A percentile compares a stretch with the other conserved stretches of the same genome.
Evolutionary conservation across 345 rosid species (phyloP).

Genomic region (Microcos paniculata): DNA sequence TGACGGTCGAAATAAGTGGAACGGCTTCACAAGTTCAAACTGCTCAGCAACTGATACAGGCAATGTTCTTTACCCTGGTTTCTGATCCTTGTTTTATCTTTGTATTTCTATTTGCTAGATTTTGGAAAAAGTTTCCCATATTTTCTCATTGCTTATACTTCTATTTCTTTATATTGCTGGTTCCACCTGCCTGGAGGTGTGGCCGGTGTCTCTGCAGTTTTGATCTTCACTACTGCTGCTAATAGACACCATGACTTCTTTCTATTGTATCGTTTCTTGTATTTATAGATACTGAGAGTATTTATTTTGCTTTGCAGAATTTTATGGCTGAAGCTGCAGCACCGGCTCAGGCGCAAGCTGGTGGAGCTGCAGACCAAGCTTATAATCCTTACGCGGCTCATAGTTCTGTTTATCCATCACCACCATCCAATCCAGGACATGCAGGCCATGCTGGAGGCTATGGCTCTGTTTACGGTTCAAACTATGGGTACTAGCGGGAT

Average conservation of each 20-base stretch:
- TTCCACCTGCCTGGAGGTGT: not conserved
- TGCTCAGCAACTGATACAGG: constrained; percentile 98
- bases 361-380: constrained; percentile 69
- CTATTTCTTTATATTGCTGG: not conserved
- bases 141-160: not conserved
- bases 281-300: constrained; percentile 6
- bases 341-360: constrained; percentile 21
- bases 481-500: constrained; percentile 59
- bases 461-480: constrained; percentile 65
- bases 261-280: not conserved
- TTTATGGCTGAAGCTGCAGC: constrained; percentile 77
- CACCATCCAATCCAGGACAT: constrained; percentile 71
- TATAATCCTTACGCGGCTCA: constrained; percentile 87
- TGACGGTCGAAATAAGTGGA: constrained; percentile 99
- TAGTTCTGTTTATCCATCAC: constrained; percentile 73
- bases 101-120: not conserved
- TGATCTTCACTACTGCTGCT: not conserved
- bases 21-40: constrained; percentile 93
- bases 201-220: not conserved
- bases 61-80: constrained; percentile 20
- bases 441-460: constrained; percentile 59
- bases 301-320: constrained; percentile 56
- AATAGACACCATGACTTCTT: not conserved
- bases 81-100: not conserved
- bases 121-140: not conserved